These are phyloP conservation scores for Trebouxiophyceae sp. DNA, from an alignment of 163 green algal genomes.

Conservation along the genomic window DNA sequence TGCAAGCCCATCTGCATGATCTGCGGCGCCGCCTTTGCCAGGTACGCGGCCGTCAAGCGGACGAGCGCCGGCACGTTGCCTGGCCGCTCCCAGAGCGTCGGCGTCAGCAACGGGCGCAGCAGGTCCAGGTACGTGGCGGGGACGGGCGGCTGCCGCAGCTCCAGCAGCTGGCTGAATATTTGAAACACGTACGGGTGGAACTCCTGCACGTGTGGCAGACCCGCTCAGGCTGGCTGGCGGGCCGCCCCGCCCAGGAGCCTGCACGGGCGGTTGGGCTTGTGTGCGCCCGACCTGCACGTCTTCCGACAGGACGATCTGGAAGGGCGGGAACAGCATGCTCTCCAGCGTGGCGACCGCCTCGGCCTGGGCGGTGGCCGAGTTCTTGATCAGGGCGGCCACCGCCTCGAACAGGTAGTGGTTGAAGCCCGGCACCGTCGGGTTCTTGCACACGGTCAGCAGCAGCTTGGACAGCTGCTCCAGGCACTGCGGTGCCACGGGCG, in stretches of 20 bases:
- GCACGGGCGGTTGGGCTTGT: too few relatives aligned
- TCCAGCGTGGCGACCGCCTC: constrained; percentile 62
- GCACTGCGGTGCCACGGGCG: constrained; percentile 51
- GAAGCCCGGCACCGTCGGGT: constrained; percentile 91
- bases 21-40: constrained; percentile 59
- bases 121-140: constrained; percentile 68
- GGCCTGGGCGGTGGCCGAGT: constrained; percentile 24
- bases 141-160: constrained; percentile 43
- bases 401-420: constrained; percentile 98
- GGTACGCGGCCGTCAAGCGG: constrained; percentile 85
- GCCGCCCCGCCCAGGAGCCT: too few relatives aligned
- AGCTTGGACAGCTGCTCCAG: constrained; percentile 60
- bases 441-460: constrained; percentile 78
- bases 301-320: constrained; percentile 73
- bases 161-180: constrained; percentile 67
- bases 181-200: constrained; percentile 99
- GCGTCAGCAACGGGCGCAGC: constrained; percentile 80
- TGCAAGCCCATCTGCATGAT: constrained; percentile 41
- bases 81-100: constrained; percentile 82
- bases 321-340: constrained; percentile 84
- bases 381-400: constrained; percentile 68
- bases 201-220: too few relatives aligned
- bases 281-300: constrained; percentile 59
- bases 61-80: constrained; percentile 92
- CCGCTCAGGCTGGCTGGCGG: too few relatives aligned